Evolutionary conservation across 1,284 basidiomycete species (phyloP).

Genomic region (Microbotryum violaceum): DNA sequence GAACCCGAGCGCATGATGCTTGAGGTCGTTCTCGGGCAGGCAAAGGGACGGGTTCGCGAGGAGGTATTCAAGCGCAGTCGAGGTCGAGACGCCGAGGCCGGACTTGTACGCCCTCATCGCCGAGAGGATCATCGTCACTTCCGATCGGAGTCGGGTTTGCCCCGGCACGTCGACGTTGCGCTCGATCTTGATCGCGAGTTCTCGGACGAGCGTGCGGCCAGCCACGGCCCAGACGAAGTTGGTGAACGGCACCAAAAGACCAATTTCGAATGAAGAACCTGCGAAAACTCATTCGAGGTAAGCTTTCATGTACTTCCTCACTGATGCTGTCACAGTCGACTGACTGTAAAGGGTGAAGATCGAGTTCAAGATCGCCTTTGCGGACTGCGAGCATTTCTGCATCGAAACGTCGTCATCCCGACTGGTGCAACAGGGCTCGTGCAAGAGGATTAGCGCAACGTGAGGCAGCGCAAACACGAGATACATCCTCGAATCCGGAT

Average conservation of each 20-base stretch:
- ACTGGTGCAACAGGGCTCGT: conserved; percentile 26
- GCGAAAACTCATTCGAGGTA: not conserved
- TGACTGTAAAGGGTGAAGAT: conserved; percentile 24
- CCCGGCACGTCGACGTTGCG: too few species aligned
- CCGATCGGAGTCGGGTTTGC: too few species aligned
- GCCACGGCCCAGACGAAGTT: conserved; percentile 19
- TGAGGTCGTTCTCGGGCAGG: too few species aligned
- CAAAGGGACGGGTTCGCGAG: too few species aligned
- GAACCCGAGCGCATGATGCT: too few species aligned
- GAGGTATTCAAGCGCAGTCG: too few species aligned
- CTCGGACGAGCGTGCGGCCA: conserved; percentile 4
- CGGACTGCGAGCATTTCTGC: conserved; percentile 23
- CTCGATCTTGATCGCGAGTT: conserved; percentile 1
- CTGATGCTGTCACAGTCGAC: not conserved
- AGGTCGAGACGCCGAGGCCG: too few species aligned
- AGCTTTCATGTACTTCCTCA: not conserved
- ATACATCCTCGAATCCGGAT: conserved; percentile 11
- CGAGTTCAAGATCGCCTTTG: conserved; percentile 22
- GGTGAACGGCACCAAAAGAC: conserved; percentile 9
- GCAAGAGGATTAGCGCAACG: conserved; percentile 26
- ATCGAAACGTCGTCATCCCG: conserved; percentile 21
- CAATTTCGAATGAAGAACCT: conserved; percentile 16
- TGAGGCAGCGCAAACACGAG: conserved; percentile 10
- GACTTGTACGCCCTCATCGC: too few species aligned
- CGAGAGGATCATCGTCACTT: too few species aligned